Evolutionary conservation across 352 stramenopile species (phyloP), one percentile per base, ranked within the genome.

Genomic region (Thalassiosira oceanica): DNA sequence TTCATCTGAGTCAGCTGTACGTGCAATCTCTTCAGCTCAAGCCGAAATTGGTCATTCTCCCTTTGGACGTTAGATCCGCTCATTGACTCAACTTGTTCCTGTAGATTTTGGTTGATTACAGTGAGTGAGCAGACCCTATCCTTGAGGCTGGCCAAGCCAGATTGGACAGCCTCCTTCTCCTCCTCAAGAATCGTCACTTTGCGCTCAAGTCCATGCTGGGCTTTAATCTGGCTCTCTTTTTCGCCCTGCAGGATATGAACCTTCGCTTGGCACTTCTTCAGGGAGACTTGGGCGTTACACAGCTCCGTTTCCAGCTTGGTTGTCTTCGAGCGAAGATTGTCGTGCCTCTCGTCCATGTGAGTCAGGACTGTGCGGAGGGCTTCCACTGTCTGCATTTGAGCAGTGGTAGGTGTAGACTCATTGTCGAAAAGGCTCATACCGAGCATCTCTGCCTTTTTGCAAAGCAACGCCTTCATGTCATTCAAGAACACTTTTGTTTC

Each of bases 31-130:
- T 54, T 62, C 31, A 78, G 39, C 20, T 78, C 52, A 31, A 54
- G 37, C 37, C 46, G 27, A 13, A 63, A 23, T 39, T 68, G 20
- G 11, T 35, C 27, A 29, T 74, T 61, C 18, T 60, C 54, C 18
- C 57, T 18, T 24, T 65, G 46, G 8, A 62, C 7, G 8, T 70
- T 31, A 27, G 16, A 33, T 44, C 42, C 39, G 26, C 15, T 42
- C 10, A 60, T 37, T 3, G 36, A 48, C 6, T 61, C 52, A 33
- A 80, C 24, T 51, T 75, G 62, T 29, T 75, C 55, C 42, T 80
- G 56, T 46, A 80, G 46, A 7, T 50, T 58, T 15, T 68, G 61
- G 36, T 72, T 80, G n/a, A 72, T 80, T 3, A 74, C 62, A 41
- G 46, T 75, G 62, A 80, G 55, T 1, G 49, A 55, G 58, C 36